Evolutionary conservation across 805 yeast genomes (phyloP), one percentile per base, ranked within the genome.

Genomic region (Kodamaea fukazawae): DNA sequence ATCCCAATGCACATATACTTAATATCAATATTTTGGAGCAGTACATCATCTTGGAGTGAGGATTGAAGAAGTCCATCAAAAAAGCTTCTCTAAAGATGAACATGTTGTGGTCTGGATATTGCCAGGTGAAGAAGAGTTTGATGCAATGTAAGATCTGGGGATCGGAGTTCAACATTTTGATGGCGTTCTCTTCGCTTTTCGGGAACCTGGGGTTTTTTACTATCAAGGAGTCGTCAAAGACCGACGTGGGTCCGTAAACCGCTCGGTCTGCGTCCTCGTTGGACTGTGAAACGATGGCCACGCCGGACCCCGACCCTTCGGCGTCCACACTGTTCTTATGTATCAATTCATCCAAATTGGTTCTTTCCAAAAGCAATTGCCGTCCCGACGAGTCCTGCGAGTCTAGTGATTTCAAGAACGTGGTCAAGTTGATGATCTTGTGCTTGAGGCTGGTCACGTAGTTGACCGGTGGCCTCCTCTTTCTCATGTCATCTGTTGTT

Each of bases 41-140:
- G 55, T 79, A 79, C 29, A 73, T 63, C 31, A 73, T 66, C 44
- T 70, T 64, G 13, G 70, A 64, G 14, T 70, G 71, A 20, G 82
- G 81, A 49, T 76, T 70, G 55, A 78, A 79, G 53, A 79, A 79
- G 40, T 81, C 86, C 36, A 67, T 66, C 20, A 80, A 57, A 49
- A 80, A 79, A 11, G 81, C 76, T 47, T 80, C 86, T 43, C 86
- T 61, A 50, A 76, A 80, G n/a, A 80, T 69, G 48, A 78, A 80
- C 62, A 76, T 70, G 49, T 77, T 76, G 46, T 76, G 71, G 45
- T 79, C 85, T 3, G 85, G 85, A 46, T 80, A 80, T 44, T 76
- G 73, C 81, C 83, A 79, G n/a, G 70, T 71, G 54, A 79, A 80
- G 53, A 80, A 70, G n/a, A 68, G 54, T 47, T 65, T 59, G 26